Evolutionary conservation across 805 yeast genomes (phyloP), one percentile per base, ranked within the genome.

Genomic region (Kockiozyma suomiensis): DNA sequence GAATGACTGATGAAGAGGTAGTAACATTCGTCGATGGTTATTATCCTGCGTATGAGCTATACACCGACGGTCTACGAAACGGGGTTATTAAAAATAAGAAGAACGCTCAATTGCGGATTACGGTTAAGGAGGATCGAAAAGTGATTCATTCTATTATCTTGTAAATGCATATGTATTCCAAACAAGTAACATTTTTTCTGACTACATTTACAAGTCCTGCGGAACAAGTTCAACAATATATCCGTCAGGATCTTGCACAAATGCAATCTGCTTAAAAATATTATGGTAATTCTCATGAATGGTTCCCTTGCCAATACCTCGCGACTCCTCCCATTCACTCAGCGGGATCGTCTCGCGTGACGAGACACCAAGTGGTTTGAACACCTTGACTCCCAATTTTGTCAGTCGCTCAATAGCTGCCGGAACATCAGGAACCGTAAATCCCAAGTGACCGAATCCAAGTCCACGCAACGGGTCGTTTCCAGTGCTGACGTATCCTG

Each of bases 381-480:
- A 83, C 78, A 93, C 94, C 52, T 74, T 72, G 56, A 87, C 97
- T 23, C 86, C 88, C 48, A 79, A 76, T 1, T 74, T 73, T 63
- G 86, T 82, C 61, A 92, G 78, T 23, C 77, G 72, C 45, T 75
- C 74, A 73, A 92, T 89, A 3, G 85, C 76, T 12, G 72, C 81
- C 56, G 75, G 84, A 57, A 93, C 83, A 74, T 92, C 85, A 66
- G 90, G 88, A 12, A 91, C 97, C 1, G 96, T 80, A 66, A 93
- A 76, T 74, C 97, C 90, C 61, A 90, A 85, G 75, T 93, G 99
- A 21, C 99, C 98, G 71, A 91, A 93, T 0, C 98, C 98, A n/a
- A 50, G 32, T 66, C 93, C 53, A 72, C 83, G 79, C 42, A 94
- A 92, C 52, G 86, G 90, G 8, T 80, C 84, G 72, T 94, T 93